Percentiles rank a stretch among this genome's conserved stretches.
phyloP scores from a whole-genome alignment of 306 rosid species.

The Malus sylvestris region DNA sequence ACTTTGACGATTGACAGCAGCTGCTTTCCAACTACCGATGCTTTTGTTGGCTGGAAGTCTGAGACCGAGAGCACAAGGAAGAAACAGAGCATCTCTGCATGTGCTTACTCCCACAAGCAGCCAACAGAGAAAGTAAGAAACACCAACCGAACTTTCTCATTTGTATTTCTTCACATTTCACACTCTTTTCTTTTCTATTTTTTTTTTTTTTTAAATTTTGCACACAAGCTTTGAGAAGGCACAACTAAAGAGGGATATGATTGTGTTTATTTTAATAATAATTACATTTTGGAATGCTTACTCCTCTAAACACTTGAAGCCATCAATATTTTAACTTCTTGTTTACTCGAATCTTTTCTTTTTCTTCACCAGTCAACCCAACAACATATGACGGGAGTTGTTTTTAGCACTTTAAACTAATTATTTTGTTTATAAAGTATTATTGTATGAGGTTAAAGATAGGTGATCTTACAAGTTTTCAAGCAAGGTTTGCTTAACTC shows the following conservation, averaged over 20 bases:
- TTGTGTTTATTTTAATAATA: not conserved
- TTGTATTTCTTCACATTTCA: not conserved
- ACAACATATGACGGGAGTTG: too few relatives aligned
- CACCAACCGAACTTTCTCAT: not conserved
- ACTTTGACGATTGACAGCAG: not conserved
- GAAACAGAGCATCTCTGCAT: not conserved
- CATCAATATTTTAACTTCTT: too few relatives aligned
- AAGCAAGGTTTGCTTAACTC: too few relatives aligned
- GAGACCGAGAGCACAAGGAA: not conserved
- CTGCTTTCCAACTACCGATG: not conserved
- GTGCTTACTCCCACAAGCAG: not conserved
- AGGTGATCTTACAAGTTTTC: too few relatives aligned
- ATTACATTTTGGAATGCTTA: too few relatives aligned
- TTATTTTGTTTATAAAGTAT: too few relatives aligned
- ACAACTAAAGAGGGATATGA: constrained; percentile 6
- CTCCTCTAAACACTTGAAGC: too few relatives aligned
- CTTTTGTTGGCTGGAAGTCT: not conserved
- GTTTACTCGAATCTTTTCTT: not conserved
- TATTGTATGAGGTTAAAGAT: too few relatives aligned
- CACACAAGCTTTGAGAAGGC: not conserved
- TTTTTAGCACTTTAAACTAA: too few relatives aligned
- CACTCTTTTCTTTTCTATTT: not conserved
- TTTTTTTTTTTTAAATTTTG: too few relatives aligned
- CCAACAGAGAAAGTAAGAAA: not conserved
- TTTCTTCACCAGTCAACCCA: not conserved